Base-by-base conservation (phyloP, 306 rosid genomes). In the Cicer cuneatum region DNA sequence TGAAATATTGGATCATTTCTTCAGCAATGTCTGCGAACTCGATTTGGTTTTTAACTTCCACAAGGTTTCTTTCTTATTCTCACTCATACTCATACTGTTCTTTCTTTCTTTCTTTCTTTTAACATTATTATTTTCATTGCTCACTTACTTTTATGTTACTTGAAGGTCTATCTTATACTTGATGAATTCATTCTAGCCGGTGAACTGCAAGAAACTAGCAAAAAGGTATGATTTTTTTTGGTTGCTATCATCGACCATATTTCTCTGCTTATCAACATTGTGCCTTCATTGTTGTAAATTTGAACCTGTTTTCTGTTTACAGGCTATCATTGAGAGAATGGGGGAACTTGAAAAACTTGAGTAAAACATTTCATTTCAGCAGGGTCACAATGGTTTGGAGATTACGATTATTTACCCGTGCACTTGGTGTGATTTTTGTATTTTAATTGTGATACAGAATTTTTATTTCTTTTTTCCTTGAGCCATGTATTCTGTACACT, bases 41-140 rank as follows among this genome's bases (percentile, higher is more conserved):
- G 98, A 92, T 85, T 80, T 92, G 87, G 98, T 92, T 45, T 92
- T 92, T 60, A 92, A 92, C 90, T 92, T 90, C 77, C 98, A 92
- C 84, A 92, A 90, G 96, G 96, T 92, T 75, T 52, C 85, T 92
- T 75, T 52, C 85, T 78, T 69, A 29, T 74, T 71, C 66, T n/a
- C 0, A 24, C 2, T 29, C 3, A 1, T 29, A n/a, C n/a, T 29
- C 0, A 29, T 2, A 29, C 5, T 29, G 3, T 29, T 29, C 37
- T 57, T 38, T 60, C 73, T 76, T n/a, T n/a, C n/a, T n/a, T n/a
- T n/a, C n/a, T n/a, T n/a, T n/a, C n/a, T n/a, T n/a, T n/a, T 12
- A 12, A 53, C 14, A 39, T 35, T 38, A 14, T 57, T 16, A 12
- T 52, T 74, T 39, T 59, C 21, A 48, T 51, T 66, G 48, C 76